Conservation (phyloP, 208 protist genomes). For the Crithidia mellificae region DNA sequence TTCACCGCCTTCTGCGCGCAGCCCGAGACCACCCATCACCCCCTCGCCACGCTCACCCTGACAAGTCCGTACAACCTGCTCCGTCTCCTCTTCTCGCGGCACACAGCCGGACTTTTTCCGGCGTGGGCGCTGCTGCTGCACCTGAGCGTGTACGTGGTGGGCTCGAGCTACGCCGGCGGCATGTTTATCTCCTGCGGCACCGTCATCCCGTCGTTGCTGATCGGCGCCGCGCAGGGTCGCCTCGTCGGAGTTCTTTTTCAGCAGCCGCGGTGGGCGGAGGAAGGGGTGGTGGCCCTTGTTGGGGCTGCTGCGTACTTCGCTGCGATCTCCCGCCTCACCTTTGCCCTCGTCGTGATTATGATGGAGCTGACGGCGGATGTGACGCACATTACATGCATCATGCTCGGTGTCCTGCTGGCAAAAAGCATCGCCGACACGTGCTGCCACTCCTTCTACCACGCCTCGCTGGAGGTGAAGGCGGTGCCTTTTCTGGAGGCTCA, state of each 20-base stretch:
- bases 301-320: slow-evolving; percentile 81
- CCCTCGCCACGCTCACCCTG: slow-evolving; percentile 65
- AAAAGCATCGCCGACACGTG: slow-evolving; percentile 73
- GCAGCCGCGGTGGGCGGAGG: slow-evolving; percentile 60
- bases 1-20: slow-evolving; percentile 53
- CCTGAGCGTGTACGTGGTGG: slow-evolving; percentile 59
- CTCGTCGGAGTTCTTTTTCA: slow-evolving; percentile 59
- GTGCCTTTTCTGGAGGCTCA: slow-evolving; percentile 72
- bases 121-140: slow-evolving; percentile 56
- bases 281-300: slow-evolving; percentile 79
- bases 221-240: slow-evolving; percentile 77
- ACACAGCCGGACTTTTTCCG: slow-evolving; percentile 47
- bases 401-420: slow-evolving; percentile 83
- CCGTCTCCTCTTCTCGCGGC: slow-evolving; percentile 62
- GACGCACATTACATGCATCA: slow-evolving; percentile 81
- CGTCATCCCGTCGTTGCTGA: slow-evolving; percentile 73
- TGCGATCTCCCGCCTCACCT: slow-evolving; percentile 83
- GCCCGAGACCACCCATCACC: slow-evolving; percentile 54
- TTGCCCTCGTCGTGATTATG: slow-evolving; percentile 87
- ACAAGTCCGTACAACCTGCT: slow-evolving; percentile 69
- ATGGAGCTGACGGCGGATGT: slow-evolving; percentile 89
- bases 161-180: slow-evolving; percentile 67
- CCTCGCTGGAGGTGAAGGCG: slow-evolving; percentile 71
- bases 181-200: slow-evolving; percentile 79
- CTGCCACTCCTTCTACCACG: slow-evolving; percentile 83